Evolutionary conservation across 208 protist species (phyloP), one percentile per base, ranked within the genome.

Genomic region (Herpetomonas samuelpessoai): DNA sequence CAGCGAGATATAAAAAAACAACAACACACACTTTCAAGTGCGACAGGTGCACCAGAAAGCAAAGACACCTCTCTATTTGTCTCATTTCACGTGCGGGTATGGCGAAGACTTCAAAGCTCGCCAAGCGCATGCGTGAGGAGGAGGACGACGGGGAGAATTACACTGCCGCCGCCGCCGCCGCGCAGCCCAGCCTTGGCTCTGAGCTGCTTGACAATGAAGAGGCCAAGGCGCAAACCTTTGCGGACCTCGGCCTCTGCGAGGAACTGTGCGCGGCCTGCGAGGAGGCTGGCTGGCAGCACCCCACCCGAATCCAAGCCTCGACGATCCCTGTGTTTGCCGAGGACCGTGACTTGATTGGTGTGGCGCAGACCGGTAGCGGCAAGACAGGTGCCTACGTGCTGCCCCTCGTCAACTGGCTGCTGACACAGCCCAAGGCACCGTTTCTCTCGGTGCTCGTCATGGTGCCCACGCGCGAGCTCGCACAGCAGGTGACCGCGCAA

Each of bases 381-480:
- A 99, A 99, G 74, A 99, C 99, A 1, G 98, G 91, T 25, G 96
- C 98, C 1, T 99, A 99, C 70, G 97, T 94, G 10, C 82, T 99
- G 44, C 99, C 99, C 6, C 93, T 99, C n/a, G 85, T 99, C 18
- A 90, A 99, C 59, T 86, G 73, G 72, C 80, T 99, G 18, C 75
- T 99, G n/a, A 82, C 91, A 1, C 85, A 93, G 61, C 76, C 73
- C 30, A 96, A 94, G 65, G 79, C 81, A 27, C 95, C 96, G 4
- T 95, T 89, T 48, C 83, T 97, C 14, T 91, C 97, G 2, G 92
- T 94, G 62, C 88, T 98, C 14, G 81, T 98, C 3, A 84, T 99
- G 64, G 84, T 98, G 38, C 98, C 98, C 6, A 99, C 98, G 2
- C 86, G 98, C 71, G 98, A 99, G 81, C 82, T 99, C 21, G 97